A percentile compares a stretch with the other conserved stretches of the same genome.
phyloP scores from a whole-genome alignment of 139 green algal species.

The Picochlorum sp. region DNA sequence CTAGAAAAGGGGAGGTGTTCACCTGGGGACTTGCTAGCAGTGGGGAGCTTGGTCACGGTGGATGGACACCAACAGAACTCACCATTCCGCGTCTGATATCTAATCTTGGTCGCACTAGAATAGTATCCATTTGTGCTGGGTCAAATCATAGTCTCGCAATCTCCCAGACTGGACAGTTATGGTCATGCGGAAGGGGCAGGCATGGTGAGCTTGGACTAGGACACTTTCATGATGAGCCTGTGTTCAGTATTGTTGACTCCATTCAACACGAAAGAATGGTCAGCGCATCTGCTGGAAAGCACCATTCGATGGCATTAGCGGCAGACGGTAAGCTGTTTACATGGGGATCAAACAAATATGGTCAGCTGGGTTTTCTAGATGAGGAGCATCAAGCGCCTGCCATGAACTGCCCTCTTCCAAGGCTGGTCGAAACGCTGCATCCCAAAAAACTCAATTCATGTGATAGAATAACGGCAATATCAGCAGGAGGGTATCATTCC shows the following conservation, averaged over 20 bases:
- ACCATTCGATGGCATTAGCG: slow-evolving; percentile 65
- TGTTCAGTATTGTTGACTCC: slow-evolving; percentile 29
- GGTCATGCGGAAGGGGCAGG: slow-evolving; percentile 58
- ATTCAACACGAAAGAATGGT: slow-evolving; percentile 45
- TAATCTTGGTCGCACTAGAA: slow-evolving; percentile 33
- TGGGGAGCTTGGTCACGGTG: slow-evolving; percentile 64
- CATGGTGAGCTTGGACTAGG: slow-evolving; percentile 49
- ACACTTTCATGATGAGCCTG: slow-evolving; percentile 41
- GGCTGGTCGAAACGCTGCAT: slow-evolving; percentile 51
- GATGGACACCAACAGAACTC: slow-evolving; percentile 55
- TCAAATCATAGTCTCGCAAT: slow-evolving; percentile 75
- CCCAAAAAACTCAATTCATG: slow-evolving; percentile 41
- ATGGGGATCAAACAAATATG: slow-evolving; percentile 52
- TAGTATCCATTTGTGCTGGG: slow-evolving; percentile 59
- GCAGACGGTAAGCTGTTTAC: slow-evolving; percentile 68
- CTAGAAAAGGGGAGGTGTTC: slow-evolving; percentile 56
- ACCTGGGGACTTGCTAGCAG: slow-evolving; percentile 67
- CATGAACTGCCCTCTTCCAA: slow-evolving; percentile 27
- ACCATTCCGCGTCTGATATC: slow-evolving; percentile 24
- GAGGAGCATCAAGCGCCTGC: slow-evolving; percentile 21
- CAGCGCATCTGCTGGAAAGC: slow-evolving; percentile 46
- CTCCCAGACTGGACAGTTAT: slow-evolving; percentile 53
- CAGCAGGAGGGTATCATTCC: slow-evolving; percentile 57
- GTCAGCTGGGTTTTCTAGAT: slow-evolving; percentile 50
- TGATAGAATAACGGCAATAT: slow-evolving; percentile 57